A percentile compares a stretch with the other conserved stretches of the same genome.
Conservation (phyloP, 2,329 filamentous ascomycete genomes). For the Sarocladium oryzae region DNA sequence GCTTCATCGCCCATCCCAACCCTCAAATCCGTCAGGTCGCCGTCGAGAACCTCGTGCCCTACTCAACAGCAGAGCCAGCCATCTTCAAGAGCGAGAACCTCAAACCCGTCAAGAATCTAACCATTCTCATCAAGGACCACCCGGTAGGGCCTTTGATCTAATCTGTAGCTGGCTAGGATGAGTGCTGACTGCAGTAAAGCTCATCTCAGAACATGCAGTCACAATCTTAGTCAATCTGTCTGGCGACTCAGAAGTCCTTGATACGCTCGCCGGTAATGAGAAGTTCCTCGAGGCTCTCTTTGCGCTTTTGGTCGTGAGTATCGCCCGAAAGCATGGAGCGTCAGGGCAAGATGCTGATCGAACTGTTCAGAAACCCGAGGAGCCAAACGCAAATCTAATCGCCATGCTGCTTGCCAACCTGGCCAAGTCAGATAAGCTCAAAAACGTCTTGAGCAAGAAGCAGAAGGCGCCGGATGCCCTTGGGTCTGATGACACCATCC, state of each 20-base stretch:
- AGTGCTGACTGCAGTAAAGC: constrained; percentile 36
- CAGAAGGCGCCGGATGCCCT: constrained; percentile 64
- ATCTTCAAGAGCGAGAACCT: constrained; percentile 81
- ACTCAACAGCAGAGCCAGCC: constrained; percentile 62
- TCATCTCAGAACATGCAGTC: constrained; percentile 87
- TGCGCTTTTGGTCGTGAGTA: constrained; percentile 63
- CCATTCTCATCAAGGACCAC: constrained; percentile 79
- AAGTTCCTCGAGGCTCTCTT: constrained; percentile 72
- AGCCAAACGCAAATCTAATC: constrained; percentile 76
- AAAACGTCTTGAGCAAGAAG: constrained; percentile 60
- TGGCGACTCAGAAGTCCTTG: constrained; percentile 68
- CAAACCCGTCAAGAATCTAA: constrained; percentile 77
- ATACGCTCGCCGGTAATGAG: constrained; percentile 69
- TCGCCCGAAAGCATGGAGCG: no score
- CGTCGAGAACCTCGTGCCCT: constrained; percentile 80
- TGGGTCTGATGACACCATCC: constrained; percentile 62
- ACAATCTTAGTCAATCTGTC: constrained; percentile 86
- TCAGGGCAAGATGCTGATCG: no score
- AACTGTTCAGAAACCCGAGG: constrained; percentile 59
- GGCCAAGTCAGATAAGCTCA: constrained; percentile 69
- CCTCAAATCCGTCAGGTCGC: constrained; percentile 84
- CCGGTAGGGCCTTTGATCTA: constrained; percentile 47
- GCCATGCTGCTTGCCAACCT: constrained; percentile 93
- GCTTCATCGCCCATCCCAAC: constrained; percentile 88
- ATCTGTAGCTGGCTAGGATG: no score